Base-by-base conservation (phyloP, 768 basidiomycete genomes). In the Boletellus emodensis region DNA sequence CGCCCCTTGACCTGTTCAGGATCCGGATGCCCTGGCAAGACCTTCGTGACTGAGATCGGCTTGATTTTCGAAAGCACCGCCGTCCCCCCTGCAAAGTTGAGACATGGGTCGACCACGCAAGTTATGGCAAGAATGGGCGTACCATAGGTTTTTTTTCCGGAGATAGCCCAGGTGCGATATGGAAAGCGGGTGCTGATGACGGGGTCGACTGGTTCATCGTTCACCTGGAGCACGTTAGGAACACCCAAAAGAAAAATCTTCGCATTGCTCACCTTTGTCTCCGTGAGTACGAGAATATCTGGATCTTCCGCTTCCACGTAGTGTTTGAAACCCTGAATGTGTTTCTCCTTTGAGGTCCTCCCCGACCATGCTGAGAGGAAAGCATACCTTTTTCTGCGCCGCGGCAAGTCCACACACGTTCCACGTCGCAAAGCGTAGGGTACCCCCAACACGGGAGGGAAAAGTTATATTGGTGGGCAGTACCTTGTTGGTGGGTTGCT, bases 271-370 rank as follows among this genome's bases (percentile, higher is more conserved):
- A 82, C 89, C 76, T 93, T 94, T 10, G 90, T 93, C 71, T 94
- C 92, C 0, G 88, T 90, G 38, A 94, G 71, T 14, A 94, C 77
- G 20, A 94, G 73, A 24, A 94, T 74, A 61, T 94, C 92, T 0
- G 92, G 82, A 61, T 93, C 84, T 59, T 94, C 92, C 2, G 90
- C 90, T 56, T 89, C 84, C 30, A 93, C 74, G 61, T 94, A 94
- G 60, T 72, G 63, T 58, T 82, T 84, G 71, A 94, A 91, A 0
- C 91, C 91, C 84, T 88, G 55, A 9, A 54, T 11, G 38, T 40
- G 49, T 28, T 28, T 44, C 30, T 3, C 3, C 38, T 46, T 34
- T 4, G 7, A 15, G 30, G 22, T 17, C 6, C 18, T 7, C 10
- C 2, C 4, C 28, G 32, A 17, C 39, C 24, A 35, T 2, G 24